Base-by-base conservation (phyloP, 306 rosid species). In the Sicyos baderoa region DNA sequence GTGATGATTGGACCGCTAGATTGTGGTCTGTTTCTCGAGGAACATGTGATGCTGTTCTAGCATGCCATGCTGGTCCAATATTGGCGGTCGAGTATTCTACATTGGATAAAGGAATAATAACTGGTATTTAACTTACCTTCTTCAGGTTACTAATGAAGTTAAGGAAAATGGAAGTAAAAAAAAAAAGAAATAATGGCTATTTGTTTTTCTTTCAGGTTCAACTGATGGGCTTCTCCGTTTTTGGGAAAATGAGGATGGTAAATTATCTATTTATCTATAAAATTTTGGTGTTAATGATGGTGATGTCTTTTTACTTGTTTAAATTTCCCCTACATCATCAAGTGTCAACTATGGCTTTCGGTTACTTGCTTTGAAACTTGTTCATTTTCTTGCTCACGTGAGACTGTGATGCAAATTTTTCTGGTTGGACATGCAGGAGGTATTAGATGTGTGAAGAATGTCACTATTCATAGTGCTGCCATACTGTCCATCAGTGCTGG, bases 1-100 rank as follows among this genome's bases (percentile, higher is more conserved):
- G 99, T 79, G 99, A 93, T 77, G 99, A 93, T 83, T 93, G 99
- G 99, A 90, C 99, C 0, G 94, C 99, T 63, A 86, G 99, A 80
- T 78, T 87, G 77, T 93, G 99, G 97, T 89, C 99, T 54, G 85
- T 86, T 79, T 86, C 96, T 56, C 86, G 86, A 75, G 99, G 99
- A 84, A 75, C 94, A 65, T 93, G 99, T 81, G 99, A 93, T 84
- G 97, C 97, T 77, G 96, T 93, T 84, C 76, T 93, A 73, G 96
- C 99, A 77, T 90, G 96, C 86, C 99, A 93, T 80, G 99, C 97
- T 29, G 99, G 99, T 70, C 99, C 97, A 78, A 83, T 88, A 81
- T 68, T 84, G 76, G 85, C 87, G 40, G 97, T 93, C 7, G 99
- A 93, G 79, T 90, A 93, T 84, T 93, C 99, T 67, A 64, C 87